phyloP scores from a whole-genome alignment of 768 basidiomycete genomes.

The Macrocybe gigantea region DNA sequence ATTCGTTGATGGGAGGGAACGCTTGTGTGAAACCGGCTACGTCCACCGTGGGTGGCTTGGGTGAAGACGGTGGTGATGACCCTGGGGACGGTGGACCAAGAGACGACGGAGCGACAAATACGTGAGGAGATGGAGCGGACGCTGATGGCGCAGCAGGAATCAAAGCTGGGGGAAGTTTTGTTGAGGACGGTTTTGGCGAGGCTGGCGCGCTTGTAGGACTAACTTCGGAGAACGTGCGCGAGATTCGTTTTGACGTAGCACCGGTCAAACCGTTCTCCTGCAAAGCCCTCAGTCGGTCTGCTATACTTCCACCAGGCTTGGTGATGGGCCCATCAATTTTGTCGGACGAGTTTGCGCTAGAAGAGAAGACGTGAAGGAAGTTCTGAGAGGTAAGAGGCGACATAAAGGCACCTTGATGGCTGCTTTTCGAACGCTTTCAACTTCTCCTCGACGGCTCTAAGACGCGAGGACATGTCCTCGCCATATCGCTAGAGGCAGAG shows the following conservation, averaged over 20 bases:
- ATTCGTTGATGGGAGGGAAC: slow-evolving; percentile 77
- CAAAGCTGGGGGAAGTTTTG: slow-evolving; percentile 21
- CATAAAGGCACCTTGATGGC: slow-evolving; percentile 24
- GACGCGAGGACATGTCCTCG: slow-evolving; percentile 30
- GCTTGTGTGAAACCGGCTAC: slow-evolving; percentile 55
- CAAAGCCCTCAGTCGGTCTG: slow-evolving; percentile 74
- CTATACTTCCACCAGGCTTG: slow-evolving; percentile 63
- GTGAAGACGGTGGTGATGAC: slow-evolving; percentile 64
- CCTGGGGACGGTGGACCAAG: slow-evolving; percentile 75
- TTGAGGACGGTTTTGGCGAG: slow-evolving; percentile 17
- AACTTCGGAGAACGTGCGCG: slow-evolving; percentile 44
- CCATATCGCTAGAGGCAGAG: slow-evolving; percentile 24
- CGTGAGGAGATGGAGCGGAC: slow-evolving; percentile 43
- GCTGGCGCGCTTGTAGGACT: slow-evolving; percentile 28
- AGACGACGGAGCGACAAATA: slow-evolving; percentile 62
- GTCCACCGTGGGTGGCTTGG: slow-evolving; percentile 30
- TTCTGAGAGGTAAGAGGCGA: neutral
- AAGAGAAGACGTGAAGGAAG: slow-evolving; percentile 1
- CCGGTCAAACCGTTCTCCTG: slow-evolving; percentile 66
- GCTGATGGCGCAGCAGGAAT: slow-evolving; percentile 26
- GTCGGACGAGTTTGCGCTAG: slow-evolving; percentile 10
- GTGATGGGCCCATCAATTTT: slow-evolving; percentile 30
- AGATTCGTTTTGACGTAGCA: slow-evolving; percentile 49
- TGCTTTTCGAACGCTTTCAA: slow-evolving; percentile 36
- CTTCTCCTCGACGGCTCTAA: slow-evolving; percentile 38